Base-by-base conservation (phyloP, 2,329 filamentous ascomycete genomes). In the Pleurostoma richardsiae region DNA sequence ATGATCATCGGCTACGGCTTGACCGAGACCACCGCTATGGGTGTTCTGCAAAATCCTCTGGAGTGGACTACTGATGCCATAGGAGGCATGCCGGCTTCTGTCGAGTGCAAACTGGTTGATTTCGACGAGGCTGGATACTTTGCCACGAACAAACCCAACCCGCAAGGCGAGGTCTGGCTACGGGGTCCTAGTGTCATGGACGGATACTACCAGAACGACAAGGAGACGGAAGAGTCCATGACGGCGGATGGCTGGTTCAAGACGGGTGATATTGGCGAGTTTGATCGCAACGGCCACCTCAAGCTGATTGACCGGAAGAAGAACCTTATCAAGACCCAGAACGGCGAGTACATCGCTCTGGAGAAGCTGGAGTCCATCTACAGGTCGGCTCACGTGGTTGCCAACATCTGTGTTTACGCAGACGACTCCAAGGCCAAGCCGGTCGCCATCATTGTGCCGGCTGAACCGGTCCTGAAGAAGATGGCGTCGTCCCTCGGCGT, bases 1-100 rank as follows among this genome's bases (percentile, higher is more conserved):
- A 92, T 95, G 89, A 88, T 95, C 54, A 85, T 82, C 55, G 90
- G 90, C 10, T 95, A 95, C 60, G 90, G 90, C 53, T 73, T 95
- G 54, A 95, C 90, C 6, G 90, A 95, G 70, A 95, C 90, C 1
- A 77, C 80, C 33, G 88, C 86, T 46, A 88, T 88, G 82, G 85
- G 85, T 45, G 78, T 79, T 11, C 68, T 89, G 30, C 86, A 83
- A 76, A 88, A 89, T 63, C 89, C 89, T 5, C 65, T 85, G 52
- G 82, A 88, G 52, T 95, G 88, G 87, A 89, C 86, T 40, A 79
- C 85, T 46, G 71, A 80, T 10, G 81, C 85, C 4, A 76, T 92
- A 46, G 90, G 90, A 52, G 81, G 86, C 55, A 80, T 90, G 60
- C 83, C 88, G 7, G 83, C 79, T 4, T 85, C 75, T 8, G 73